These are phyloP conservation scores for Colletotrichum gloeosporioides DNA, from an alignment of 2,329 filamentous ascomycete genomes.

Conservation along the genomic window DNA sequence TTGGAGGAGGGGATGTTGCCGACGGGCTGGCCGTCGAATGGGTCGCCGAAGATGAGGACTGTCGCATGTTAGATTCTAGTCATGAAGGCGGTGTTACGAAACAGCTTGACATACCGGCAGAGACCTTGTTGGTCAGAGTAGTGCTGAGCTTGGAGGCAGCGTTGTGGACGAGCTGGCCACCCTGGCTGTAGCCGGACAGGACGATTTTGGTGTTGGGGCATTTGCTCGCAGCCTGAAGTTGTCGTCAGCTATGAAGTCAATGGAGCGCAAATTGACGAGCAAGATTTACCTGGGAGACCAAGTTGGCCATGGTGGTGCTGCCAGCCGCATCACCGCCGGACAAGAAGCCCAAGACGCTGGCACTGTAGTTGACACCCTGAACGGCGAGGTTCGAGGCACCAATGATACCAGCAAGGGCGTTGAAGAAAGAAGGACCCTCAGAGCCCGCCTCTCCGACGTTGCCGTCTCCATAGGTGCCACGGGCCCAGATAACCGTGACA, in stretches of 20 bases:
- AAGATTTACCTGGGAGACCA: neutral
- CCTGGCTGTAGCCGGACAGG: slow-evolving; percentile 53
- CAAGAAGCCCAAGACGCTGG: slow-evolving; percentile 48
- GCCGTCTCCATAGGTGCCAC: slow-evolving; percentile 57
- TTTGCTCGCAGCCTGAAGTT: slow-evolving; percentile 36
- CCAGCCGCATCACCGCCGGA: slow-evolving; percentile 49
- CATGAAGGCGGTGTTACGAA: neutral
- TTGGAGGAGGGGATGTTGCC: neutral
- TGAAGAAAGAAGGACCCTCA: slow-evolving; percentile 55
- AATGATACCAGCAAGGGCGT: slow-evolving; percentile 44
- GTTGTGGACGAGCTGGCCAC: slow-evolving; percentile 46
- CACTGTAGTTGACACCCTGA: slow-evolving; percentile 60
- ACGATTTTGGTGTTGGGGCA: slow-evolving; percentile 53
- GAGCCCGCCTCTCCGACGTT: slow-evolving; percentile 52
- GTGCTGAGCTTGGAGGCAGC: slow-evolving; percentile 41
- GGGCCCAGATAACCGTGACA: slow-evolving; percentile 60
- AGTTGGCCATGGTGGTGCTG: slow-evolving; percentile 43
- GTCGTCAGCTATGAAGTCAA: neutral
- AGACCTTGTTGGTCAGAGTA: slow-evolving; percentile 34
- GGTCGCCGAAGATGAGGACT: slow-evolving; percentile 24
- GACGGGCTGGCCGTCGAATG: slow-evolving; percentile 2
- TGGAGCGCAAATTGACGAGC: neutral
- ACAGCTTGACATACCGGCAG: slow-evolving; percentile 24
- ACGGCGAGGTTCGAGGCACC: slow-evolving; percentile 50
- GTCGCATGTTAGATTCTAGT: neutral